A percentile compares a stretch with the other conserved stretches of the same genome.
Evolutionary conservation across 768 basidiomycete genomes (phyloP).

Genomic region (Termitomyces sp.): DNA sequence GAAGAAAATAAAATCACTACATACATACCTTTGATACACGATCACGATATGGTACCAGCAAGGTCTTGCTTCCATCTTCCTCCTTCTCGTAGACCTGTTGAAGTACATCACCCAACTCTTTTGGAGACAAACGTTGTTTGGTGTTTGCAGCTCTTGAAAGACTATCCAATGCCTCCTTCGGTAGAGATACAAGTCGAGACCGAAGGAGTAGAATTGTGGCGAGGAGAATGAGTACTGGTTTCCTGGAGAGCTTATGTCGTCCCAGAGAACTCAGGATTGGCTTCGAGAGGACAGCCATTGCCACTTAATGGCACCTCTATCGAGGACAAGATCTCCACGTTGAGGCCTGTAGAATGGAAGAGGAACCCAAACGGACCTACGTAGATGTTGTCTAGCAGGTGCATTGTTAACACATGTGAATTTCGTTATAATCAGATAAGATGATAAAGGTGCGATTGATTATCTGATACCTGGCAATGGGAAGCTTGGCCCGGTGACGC

Average conservation of each 20-base stretch:
- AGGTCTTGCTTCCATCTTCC: constrained; percentile 52
- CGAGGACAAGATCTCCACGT: not conserved
- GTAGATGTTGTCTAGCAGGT: not conserved
- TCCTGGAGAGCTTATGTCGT: constrained; percentile 13
- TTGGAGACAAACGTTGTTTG: constrained; percentile 26
- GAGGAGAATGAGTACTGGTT: constrained; percentile 37
- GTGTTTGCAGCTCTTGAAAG: constrained; percentile 23
- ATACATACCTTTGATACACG: constrained; percentile 55
- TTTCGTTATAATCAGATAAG: constrained; percentile 1
- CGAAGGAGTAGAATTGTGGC: constrained; percentile 50
- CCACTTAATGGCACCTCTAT: not conserved
- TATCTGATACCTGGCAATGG: too few relatives aligned
- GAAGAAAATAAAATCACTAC: not conserved
- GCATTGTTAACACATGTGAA: constrained; percentile 5
- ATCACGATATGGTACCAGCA: constrained; percentile 67
- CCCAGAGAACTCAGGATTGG: constrained; percentile 10
- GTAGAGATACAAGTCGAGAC: constrained; percentile 34
- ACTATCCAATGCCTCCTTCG: constrained; percentile 25
- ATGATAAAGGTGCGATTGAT: too few relatives aligned
- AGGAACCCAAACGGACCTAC: not conserved
- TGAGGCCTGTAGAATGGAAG: not conserved
- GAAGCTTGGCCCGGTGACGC: too few relatives aligned
- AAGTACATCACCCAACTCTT: constrained; percentile 44
- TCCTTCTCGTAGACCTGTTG: constrained; percentile 64
- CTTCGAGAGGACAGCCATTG: constrained; percentile 16